Evolutionary conservation across 371 early-diverging fungal genomes (phyloP).

Genomic region (Mortierella sp.): DNA sequence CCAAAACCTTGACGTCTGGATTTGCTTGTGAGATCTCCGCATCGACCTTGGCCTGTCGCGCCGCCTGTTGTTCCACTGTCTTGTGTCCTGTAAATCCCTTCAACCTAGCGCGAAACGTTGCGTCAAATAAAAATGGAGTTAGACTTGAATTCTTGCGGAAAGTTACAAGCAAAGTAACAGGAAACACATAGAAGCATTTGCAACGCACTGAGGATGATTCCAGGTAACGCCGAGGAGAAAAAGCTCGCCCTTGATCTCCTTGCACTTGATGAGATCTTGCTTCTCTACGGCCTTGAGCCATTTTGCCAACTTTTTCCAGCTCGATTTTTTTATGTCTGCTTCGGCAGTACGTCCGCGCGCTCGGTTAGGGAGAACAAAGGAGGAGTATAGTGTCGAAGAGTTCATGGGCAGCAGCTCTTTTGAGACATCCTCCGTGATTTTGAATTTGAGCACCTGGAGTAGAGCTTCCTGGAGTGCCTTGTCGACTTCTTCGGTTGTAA

Average conservation of each 20-base stretch:
- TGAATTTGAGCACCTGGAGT: constrained; percentile 72
- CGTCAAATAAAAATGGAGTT: background rate
- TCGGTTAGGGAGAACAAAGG: constrained; percentile 73
- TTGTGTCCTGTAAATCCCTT: constrained; percentile 45
- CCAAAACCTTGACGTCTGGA: constrained; percentile 27
- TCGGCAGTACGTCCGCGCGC: constrained; percentile 66
- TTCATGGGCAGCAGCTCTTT: constrained; percentile 70
- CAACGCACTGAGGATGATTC: constrained; percentile 62
- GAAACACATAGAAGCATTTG: constrained; percentile 1
- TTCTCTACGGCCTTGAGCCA: constrained; percentile 81
- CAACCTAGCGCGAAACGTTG: constrained; percentile 3
- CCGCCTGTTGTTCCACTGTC: constrained; percentile 49
- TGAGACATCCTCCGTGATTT: constrained; percentile 66
- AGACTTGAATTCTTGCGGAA: background rate
- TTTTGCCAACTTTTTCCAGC: constrained; percentile 81
- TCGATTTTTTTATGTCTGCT: constrained; percentile 80
- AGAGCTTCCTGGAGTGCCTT: constrained; percentile 69
- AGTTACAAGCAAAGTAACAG: too few species aligned
- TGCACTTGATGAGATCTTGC: constrained; percentile 73
- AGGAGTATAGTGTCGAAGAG: constrained; percentile 74
- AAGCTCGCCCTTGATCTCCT: constrained; percentile 77
- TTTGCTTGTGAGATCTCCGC: constrained; percentile 27
- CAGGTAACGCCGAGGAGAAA: constrained; percentile 71
- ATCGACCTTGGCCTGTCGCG: constrained; percentile 38
- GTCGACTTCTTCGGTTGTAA: constrained; percentile 69